phyloP scores from a whole-genome alignment of 192 early-diverging fungal species.

The Rhizophlyctis rosea region DNA sequence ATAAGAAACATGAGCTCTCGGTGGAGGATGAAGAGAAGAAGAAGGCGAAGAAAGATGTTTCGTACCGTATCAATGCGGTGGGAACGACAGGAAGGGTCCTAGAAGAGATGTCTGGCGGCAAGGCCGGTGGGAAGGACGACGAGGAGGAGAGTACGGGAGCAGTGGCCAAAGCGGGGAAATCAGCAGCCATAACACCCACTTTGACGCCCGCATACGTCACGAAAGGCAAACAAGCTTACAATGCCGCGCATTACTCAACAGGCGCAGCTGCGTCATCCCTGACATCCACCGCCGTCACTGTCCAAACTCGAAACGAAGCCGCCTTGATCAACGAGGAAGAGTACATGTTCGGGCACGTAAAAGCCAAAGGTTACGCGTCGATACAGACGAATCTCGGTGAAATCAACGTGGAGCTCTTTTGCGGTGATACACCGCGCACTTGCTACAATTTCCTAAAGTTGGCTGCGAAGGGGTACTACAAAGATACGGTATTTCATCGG shows the following conservation, averaged over 20 bases:
- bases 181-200: neutral
- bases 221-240: conserved; percentile 54
- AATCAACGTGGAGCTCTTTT: conserved; percentile 76
- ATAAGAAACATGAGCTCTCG: conserved; percentile 65
- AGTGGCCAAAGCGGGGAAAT: neutral
- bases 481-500: conserved; percentile 78
- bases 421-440: conserved; percentile 76
- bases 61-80: conserved; percentile 57
- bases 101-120: conserved; percentile 43
- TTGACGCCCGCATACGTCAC: conserved; percentile 45
- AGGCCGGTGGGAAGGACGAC: conserved; percentile 25
- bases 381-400: conserved; percentile 82
- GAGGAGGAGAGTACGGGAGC: neutral
- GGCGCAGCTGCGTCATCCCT: conserved; percentile 76
- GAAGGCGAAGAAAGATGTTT: conserved; percentile 47
- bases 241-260: conserved; percentile 81
- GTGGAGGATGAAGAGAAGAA: conserved; percentile 43
- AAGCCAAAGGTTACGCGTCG: conserved; percentile 72
- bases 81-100: conserved; percentile 58
- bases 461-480: conserved; percentile 85
- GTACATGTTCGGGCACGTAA: conserved; percentile 80
- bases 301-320: conserved; percentile 66
- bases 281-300: conserved; percentile 80
- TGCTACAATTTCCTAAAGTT: conserved; percentile 93
- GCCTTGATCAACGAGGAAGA: conserved; percentile 78